Percentiles rank a stretch among this genome's conserved stretches.
Conservation (phyloP, 768 basidiomycete species). For the Russula ochroleuca region DNA sequence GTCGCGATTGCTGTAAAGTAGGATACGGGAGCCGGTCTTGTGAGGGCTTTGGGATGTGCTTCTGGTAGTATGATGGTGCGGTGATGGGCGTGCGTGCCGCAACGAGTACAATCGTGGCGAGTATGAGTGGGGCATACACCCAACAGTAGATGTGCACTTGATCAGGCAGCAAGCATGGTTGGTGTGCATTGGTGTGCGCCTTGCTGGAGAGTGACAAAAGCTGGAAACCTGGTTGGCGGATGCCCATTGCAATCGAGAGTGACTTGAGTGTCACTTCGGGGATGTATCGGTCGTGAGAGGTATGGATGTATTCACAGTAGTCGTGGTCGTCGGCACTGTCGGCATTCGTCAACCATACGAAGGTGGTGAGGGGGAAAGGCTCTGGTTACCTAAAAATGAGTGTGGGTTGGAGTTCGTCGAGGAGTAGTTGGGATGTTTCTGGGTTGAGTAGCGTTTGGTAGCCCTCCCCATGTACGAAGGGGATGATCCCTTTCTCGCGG, state of each 20-base stretch:
- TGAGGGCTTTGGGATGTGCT: background rate
- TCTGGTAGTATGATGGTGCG: background rate
- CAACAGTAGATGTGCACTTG: conserved; percentile 74
- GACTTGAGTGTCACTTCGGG: conserved; percentile 87
- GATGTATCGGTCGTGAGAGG: conserved; percentile 35
- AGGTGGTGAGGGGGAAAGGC: background rate
- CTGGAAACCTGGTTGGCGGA: conserved; percentile 83
- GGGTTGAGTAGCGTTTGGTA: conserved; percentile 82
- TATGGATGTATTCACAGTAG: conserved; percentile 76
- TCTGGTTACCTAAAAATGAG: conserved; percentile 65
- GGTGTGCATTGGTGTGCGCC: conserved; percentile 44
- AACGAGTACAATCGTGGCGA: conserved; percentile 54
- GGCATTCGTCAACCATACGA: background rate
- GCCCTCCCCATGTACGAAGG: conserved; percentile 68
- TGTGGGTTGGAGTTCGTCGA: conserved; percentile 59
- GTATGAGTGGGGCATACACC: conserved; percentile 63
- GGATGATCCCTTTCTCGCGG: conserved; percentile 71
- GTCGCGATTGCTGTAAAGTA: background rate
- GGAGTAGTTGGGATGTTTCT: conserved; percentile 59
- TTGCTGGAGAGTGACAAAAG: conserved; percentile 67
- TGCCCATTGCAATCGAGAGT: conserved; percentile 85
- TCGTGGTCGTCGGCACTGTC: conserved; percentile 91
- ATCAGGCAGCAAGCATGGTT: conserved; percentile 77
- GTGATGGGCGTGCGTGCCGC: conserved; percentile 25
- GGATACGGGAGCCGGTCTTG: background rate